Percentiles rank a stretch among this genome's conserved stretches.
phyloP scores from a whole-genome alignment of 169 alveolate genomes.

The Prorocentrum cordatum region DNA sequence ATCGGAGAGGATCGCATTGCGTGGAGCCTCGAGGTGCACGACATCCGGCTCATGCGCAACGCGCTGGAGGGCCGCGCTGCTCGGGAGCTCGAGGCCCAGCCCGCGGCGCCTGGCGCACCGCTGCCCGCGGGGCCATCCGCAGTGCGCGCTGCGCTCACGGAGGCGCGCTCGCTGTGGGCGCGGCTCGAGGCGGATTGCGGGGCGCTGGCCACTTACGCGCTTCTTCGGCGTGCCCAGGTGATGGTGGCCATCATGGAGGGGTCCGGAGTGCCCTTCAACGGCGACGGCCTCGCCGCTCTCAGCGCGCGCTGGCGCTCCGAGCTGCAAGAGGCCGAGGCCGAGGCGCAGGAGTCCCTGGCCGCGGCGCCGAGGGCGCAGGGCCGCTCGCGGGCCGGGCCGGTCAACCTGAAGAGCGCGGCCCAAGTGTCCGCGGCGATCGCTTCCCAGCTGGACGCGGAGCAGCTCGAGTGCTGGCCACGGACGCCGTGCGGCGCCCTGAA shows the following conservation, averaged over 20 bases:
- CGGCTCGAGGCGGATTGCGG: too few species aligned
- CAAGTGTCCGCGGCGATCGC: not conserved
- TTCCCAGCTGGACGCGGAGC: not conserved
- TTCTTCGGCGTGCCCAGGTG: not conserved
- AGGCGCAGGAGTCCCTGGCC: not conserved
- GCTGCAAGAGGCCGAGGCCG: not conserved
- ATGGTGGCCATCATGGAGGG: not conserved
- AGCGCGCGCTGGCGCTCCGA: not conserved
- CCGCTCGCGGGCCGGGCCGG: not conserved
- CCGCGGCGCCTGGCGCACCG: too few species aligned
- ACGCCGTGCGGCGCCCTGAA: not conserved
- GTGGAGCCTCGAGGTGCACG: too few species aligned
- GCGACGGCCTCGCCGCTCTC: not conserved
- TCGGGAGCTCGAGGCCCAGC: too few species aligned
- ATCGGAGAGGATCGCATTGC: too few species aligned
- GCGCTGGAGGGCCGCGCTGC: too few species aligned
- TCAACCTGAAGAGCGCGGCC: not conserved
- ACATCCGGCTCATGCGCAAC: too few species aligned
- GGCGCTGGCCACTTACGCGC: too few species aligned
- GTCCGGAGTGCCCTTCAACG: not conserved
- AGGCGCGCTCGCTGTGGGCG: too few species aligned
- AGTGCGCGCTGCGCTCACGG: too few species aligned
- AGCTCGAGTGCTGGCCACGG: not conserved
- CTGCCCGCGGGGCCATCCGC: too few species aligned
- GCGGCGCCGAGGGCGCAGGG: too few species aligned